Evolutionary conservation across 495 filamentous ascomycete species (phyloP).

Genomic region (Niebla homalea): DNA sequence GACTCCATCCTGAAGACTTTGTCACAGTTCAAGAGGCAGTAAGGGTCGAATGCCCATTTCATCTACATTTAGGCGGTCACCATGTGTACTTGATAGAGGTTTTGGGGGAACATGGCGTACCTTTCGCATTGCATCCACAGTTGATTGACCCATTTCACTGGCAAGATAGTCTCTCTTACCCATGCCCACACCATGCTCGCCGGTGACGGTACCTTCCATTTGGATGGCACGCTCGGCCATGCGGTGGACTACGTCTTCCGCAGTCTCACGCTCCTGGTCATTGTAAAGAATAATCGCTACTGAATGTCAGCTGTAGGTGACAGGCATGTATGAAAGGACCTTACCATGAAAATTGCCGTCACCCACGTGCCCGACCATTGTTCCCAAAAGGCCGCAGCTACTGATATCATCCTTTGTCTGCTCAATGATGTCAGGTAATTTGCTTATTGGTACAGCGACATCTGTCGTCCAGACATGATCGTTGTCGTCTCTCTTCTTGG

Average conservation of each 20-base stretch:
- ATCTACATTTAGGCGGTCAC: constrained; percentile 27
- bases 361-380: constrained; percentile 72
- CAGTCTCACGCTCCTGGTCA: constrained; percentile 45
- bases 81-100: neutral
- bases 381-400: constrained; percentile 50
- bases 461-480: constrained; percentile 76
- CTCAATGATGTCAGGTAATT: constrained; percentile 62
- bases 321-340: constrained; percentile 8
- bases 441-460: constrained; percentile 66
- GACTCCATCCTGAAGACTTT: constrained; percentile 43
- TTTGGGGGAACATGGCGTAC: constrained; percentile 24
- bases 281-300: constrained; percentile 61
- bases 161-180: constrained; percentile 71
- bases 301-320: constrained; percentile 7
- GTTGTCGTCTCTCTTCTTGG: constrained; percentile 45
- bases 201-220: constrained; percentile 74
- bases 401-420: constrained; percentile 61
- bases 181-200: constrained; percentile 70
- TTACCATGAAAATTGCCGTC: constrained; percentile 74
- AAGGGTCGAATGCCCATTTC: constrained; percentile 52
- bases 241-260: constrained; percentile 59
- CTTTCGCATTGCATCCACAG: constrained; percentile 71
- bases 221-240: constrained; percentile 78
- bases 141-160: constrained; percentile 56
- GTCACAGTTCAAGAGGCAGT: constrained; percentile 54